These are phyloP conservation scores for Xylogone sp. DNA, from an alignment of 2,329 filamentous ascomycete species.

Conservation along the genomic window DNA sequence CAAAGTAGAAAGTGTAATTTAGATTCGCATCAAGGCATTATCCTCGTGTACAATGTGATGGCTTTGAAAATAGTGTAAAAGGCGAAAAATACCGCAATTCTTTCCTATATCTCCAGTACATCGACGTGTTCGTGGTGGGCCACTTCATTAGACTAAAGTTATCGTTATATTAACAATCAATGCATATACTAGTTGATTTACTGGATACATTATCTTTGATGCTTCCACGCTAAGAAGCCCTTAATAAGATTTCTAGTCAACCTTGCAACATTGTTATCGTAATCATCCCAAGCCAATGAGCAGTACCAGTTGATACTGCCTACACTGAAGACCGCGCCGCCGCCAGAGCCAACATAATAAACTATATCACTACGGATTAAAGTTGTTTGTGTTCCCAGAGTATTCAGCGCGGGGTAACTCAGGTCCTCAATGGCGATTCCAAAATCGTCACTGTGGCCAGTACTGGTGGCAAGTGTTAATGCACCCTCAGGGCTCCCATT, in stretches of 20 bases:
- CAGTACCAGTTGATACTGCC: slow-evolving; percentile 27
- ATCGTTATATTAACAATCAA: no score
- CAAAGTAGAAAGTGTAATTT: no score
- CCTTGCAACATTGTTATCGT: slow-evolving; percentile 23
- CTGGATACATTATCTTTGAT: no score
- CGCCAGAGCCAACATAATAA: slow-evolving; percentile 20
- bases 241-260: slow-evolving; percentile 19
- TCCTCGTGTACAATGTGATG: no score
- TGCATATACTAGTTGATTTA: no score
- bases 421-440: slow-evolving; percentile 20
- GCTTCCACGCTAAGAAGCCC: no score
- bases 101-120: no score
- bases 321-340: slow-evolving; percentile 22
- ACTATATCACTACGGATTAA: slow-evolving; percentile 20
- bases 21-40: no score
- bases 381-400: slow-evolving; percentile 17
- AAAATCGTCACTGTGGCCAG: slow-evolving; percentile 17
- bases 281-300: slow-evolving; percentile 20
- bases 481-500: slow-evolving; percentile 27
- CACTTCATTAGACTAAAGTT: no score
- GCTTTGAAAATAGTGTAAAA: no score
- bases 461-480: slow-evolving; percentile 23
- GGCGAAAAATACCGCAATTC: no score
- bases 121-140: no score
- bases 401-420: slow-evolving; percentile 21